Base-by-base conservation (phyloP, 2,329 filamentous ascomycete genomes). In the Fusarium coffeatum region DNA sequence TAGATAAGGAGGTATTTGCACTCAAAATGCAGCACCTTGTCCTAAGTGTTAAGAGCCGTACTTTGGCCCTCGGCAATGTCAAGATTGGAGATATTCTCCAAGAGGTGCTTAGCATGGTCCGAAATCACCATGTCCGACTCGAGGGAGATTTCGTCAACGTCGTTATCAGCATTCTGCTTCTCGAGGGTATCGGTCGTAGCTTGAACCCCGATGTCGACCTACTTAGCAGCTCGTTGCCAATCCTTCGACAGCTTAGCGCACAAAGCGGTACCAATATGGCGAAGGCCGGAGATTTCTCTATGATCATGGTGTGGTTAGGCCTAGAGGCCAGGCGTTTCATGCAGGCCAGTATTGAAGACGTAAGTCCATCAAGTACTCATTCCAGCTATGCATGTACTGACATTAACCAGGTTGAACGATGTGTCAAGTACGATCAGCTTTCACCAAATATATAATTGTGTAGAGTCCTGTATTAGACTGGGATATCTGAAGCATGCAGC, bases 71-170 rank as follows among this genome's bases (percentile, higher is more conserved):
- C 0, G 95, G 95, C 7, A 97, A 93, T 76, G 92, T 99, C 81
- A 97, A 94, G 82, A 98, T 99, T 68, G 96, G 96, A 13, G 96
- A 99, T 74, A 94, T 99, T 22, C 81, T 99, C 30, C 94, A 96
- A 76, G 88, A 97, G 73, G 96, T 98, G 0, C 84, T 99, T 46
- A 87, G 87, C 63, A 98, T 99, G 94, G 96, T 99, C 30, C 89
- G 96, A 58, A 84, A 85, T 12, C 96, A 99, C 78, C 96, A 99
- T 77, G 96, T 99, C 6, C 88, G 96, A 11, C 87, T 99, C 53
- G 96, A 99, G 80, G 96, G 96, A 11, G 96, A 99, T 78, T 99
- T 98, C 77, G 94, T 99, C 77, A 99, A 99, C 77, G 96, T 99
- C 7, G 95, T 99, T 30, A 91, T 99, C 62, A 97, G 93, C 64